A percentile compares a stretch with the other conserved stretches of the same genome.
These are phyloP conservation scores for Xylaria longipes DNA, from an alignment of 495 filamentous ascomycete genomes.

Conservation along the genomic window DNA sequence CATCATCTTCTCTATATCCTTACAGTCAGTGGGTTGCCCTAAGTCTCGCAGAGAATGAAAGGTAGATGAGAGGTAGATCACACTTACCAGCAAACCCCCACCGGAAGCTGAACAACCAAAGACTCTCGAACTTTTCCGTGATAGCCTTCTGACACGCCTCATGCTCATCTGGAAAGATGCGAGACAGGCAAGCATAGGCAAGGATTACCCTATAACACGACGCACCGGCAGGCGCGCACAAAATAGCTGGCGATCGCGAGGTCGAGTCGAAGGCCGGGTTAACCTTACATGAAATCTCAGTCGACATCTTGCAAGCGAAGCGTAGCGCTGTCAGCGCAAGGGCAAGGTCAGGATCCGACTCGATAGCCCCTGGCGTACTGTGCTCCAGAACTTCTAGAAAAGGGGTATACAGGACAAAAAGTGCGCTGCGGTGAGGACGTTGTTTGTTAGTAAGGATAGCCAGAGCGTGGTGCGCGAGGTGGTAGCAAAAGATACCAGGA, in stretches of 20 bases:
- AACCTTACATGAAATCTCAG: conserved; percentile 41
- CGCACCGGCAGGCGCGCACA: conserved; percentile 41
- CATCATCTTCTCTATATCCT: conserved; percentile 40
- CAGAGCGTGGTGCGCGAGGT: neutral
- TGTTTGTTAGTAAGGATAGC: conserved; percentile 1
- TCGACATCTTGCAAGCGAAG: conserved; percentile 44
- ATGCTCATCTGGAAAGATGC: conserved; percentile 37
- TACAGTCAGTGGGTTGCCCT: neutral
- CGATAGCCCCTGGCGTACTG: conserved; percentile 5
- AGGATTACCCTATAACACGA: conserved; percentile 39
- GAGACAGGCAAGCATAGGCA: conserved; percentile 31
- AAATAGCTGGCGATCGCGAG: conserved; percentile 31
- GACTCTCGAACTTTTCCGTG: conserved; percentile 43
- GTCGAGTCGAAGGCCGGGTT: conserved; percentile 34
- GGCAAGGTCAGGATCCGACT: conserved; percentile 31
- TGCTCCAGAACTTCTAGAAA: conserved; percentile 19
- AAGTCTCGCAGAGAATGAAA: neutral
- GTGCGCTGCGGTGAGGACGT: conserved; percentile 5
- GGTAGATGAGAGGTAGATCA: neutral
- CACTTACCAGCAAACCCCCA: conserved; percentile 43
- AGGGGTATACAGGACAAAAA: conserved; percentile 28
- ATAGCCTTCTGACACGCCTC: conserved; percentile 34
- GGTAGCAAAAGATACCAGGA: neutral
- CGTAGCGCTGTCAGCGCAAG: conserved; percentile 37
- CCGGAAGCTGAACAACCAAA: conserved; percentile 38